Evolutionary conservation across 371 early-diverging fungal species (phyloP), one percentile per base, ranked within the genome.

Genomic region (Mucor velutinosus): DNA sequence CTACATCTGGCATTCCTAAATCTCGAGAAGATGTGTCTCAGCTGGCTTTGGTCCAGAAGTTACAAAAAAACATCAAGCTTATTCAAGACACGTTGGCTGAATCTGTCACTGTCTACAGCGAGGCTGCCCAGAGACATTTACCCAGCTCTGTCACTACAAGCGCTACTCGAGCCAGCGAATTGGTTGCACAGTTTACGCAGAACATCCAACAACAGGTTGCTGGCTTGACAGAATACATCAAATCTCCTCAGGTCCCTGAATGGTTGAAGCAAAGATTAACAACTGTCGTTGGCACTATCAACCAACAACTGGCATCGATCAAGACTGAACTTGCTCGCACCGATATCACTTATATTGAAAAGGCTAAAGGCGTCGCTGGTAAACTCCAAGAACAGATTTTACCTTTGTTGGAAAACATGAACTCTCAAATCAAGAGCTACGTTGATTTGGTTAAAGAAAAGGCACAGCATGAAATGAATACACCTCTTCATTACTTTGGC

Each of bases 331-430:
- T 81, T 19, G 67, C 60, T 57, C 84, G 86, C 60, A 76, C 69
- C 10, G 86, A 89, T 60, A 71, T 85, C 47, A 67, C 75, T 27
- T 69, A 79, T 19, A 45, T 75, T 45, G 85, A 86, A 62, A 89
- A 87, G 77, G 78, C 84, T 15, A 81, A 78, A 64, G 78, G 78
- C 57, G 76, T 87, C 29, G 66, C 80, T 35, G 57, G 73, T 15
- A 58, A 79, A 39, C 73, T 86, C 41, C 85, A 85, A 53, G 69
- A 83, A n/a, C 84, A 87, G 64, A 72, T 87, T 3, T 65, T 86
- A 32, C 89, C 89, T 27, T 62, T 87, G 23, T 69, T 89, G n/a
- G 77, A 86, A 63, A 67, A 63, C 41, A 58, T 87, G 30, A 79
- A 78, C 33, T 75, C 78, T 58, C 74, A 81, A 32, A 25, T 59